Percentiles rank a stretch among this genome's conserved stretches.
Evolutionary conservation across 805 yeast species (phyloP).

Genomic region (Lipomyces yamadae): DNA sequence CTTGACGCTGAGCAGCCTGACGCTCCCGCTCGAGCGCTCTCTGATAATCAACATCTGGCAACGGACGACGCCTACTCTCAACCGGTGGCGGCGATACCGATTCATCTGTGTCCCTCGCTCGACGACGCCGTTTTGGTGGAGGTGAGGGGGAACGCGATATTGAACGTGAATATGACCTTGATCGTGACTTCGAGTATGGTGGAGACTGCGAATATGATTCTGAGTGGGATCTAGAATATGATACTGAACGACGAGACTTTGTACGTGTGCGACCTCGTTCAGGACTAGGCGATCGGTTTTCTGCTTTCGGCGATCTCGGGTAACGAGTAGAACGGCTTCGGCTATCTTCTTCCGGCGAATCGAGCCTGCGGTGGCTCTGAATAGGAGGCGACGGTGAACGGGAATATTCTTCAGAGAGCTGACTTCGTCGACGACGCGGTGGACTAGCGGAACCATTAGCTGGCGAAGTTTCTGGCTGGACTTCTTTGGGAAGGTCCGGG

Average conservation of each 20-base stretch:
- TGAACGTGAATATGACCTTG: slow-evolving; percentile 12
- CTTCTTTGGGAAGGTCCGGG: neutral
- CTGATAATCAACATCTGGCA: slow-evolving; percentile 39
- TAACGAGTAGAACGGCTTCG: neutral
- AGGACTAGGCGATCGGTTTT: neutral
- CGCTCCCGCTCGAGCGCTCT: slow-evolving; percentile 41
- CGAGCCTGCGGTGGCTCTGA: neutral
- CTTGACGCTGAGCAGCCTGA: slow-evolving; percentile 25
- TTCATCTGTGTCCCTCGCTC: slow-evolving; percentile 6
- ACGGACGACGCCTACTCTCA: slow-evolving; percentile 13
- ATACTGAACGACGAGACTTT: slow-evolving; percentile 2
- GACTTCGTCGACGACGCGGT: neutral
- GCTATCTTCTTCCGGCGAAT: neutral
- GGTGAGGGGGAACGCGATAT: slow-evolving; percentile 18
- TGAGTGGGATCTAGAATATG: slow-evolving; percentile 16
- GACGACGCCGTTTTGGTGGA: slow-evolving; percentile 6
- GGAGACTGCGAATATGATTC: slow-evolving; percentile 16
- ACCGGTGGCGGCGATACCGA: slow-evolving; percentile 8
- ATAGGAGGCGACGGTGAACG: neutral
- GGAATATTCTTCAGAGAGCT: neutral
- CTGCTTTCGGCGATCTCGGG: neutral
- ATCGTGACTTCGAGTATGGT: slow-evolving; percentile 12
- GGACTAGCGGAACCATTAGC: neutral
- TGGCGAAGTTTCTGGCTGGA: neutral
- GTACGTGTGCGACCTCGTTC: neutral